Conservation (phyloP, 345 rosid species). For the Citropsis articulata region DNA sequence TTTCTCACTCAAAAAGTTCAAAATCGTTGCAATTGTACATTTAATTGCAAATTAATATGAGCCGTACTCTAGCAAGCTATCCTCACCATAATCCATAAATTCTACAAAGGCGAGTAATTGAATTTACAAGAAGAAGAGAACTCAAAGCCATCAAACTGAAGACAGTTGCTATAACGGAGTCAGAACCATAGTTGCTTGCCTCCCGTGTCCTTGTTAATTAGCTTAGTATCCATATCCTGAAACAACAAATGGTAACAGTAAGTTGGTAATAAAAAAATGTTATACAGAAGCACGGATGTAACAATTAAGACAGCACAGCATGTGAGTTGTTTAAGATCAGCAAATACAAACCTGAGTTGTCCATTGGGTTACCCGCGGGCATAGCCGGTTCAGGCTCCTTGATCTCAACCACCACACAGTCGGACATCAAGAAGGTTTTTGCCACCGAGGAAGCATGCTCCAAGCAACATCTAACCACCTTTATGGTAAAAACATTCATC, state of each 20-base stretch:
- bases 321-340: neutral
- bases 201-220: neutral
- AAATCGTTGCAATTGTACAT: slow-evolving; percentile 22
- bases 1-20: slow-evolving; percentile 13
- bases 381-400: slow-evolving; percentile 82
- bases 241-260: neutral
- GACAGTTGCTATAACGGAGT: neutral
- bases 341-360: slow-evolving; percentile 61
- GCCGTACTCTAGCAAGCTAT: slow-evolving; percentile 20
- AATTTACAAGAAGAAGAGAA: slow-evolving; percentile 8
- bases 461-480: slow-evolving; percentile 99
- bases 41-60: slow-evolving; percentile 10
- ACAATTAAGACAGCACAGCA: neutral
- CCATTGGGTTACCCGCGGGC: slow-evolving; percentile 88
- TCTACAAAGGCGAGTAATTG: neutral
- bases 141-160: neutral
- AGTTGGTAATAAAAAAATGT: slow-evolving; percentile 3
- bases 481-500: neutral
- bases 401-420: slow-evolving; percentile 96
- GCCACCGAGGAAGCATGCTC: slow-evolving; percentile 99
- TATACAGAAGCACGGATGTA: neutral
- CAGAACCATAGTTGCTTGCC: neutral
- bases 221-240: slow-evolving; percentile 50
- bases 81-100: slow-evolving; percentile 11
- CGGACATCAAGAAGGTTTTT: slow-evolving; percentile 96